These are phyloP conservation scores for Yarrowia deformans DNA, from an alignment of 805 yeast species.

Conservation along the genomic window DNA sequence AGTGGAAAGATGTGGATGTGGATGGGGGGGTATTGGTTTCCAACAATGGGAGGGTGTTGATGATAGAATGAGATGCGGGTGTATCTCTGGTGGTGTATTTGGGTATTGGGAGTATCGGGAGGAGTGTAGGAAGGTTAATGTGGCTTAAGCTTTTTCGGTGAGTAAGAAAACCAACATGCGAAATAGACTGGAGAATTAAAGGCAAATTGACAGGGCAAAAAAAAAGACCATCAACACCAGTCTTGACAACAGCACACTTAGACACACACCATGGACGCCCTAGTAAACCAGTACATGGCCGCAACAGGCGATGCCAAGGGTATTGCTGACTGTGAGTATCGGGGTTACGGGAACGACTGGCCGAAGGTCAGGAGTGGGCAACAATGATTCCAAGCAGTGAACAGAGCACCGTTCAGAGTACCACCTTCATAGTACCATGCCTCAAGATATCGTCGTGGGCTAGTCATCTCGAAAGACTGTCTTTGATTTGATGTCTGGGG, in stretches of 20 bases:
- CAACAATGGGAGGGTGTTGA: neutral
- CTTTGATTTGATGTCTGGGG: no score
- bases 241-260: no score
- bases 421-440: no score
- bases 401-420: no score
- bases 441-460: no score
- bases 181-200: no score
- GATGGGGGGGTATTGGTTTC: neutral
- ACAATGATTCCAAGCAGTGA: no score
- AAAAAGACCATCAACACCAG: neutral
- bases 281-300: conserved; percentile 45
- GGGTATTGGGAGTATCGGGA: neutral
- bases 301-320: conserved; percentile 30
- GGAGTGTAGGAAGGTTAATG: neutral
- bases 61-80: no score
- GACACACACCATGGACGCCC: conserved; percentile 41
- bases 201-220: neutral
- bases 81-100: no score
- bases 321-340: conserved; percentile 21
- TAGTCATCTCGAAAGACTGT: no score
- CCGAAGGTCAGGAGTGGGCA: no score
- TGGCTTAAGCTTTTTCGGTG: neutral
- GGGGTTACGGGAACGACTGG: no score
- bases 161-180: neutral
- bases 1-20: neutral